Evolutionary conservation across 257 asterid genomes (phyloP).

Genomic region (Primulina tabacum): DNA sequence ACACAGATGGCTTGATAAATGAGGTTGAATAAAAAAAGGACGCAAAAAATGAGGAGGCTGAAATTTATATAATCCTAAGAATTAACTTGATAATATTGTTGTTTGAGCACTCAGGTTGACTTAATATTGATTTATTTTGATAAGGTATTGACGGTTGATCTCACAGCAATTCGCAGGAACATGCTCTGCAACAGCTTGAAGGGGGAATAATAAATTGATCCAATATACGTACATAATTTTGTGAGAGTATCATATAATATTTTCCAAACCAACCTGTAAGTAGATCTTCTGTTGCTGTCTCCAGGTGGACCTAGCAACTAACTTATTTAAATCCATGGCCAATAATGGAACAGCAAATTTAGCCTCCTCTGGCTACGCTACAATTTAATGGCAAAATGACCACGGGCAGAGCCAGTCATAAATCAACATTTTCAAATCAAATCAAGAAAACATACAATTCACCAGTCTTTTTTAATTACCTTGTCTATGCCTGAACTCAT

Average conservation of each 20-base stretch:
- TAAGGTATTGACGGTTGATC: conserved; percentile 8
- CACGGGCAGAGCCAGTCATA: conserved; percentile 32
- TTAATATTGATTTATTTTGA: conserved; percentile 3
- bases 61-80: background rate
- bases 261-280: conserved; percentile 64
- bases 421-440: conserved; percentile 20
- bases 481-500: conserved; percentile 38
- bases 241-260: background rate
- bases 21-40: conserved; percentile 7
- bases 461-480: background rate
- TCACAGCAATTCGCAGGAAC: background rate
- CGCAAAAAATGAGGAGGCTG: conserved; percentile 7
- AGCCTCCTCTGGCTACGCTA: conserved; percentile 85
- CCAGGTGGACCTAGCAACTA: conserved; percentile 83
- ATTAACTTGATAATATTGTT: conserved; percentile 11
- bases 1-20: conserved; percentile 13
- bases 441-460: background rate
- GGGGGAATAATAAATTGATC: conserved; percentile 11
- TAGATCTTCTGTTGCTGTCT: conserved; percentile 73
- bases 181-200: conserved; percentile 6
- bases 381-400: conserved; percentile 43
- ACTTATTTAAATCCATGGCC: conserved; percentile 74
- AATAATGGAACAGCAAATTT: conserved; percentile 81
- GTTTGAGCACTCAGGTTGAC: background rate
- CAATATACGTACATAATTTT: background rate